Conservation (phyloP, 129 eudicot genomes). For the Saposhnikovia divaricata region DNA sequence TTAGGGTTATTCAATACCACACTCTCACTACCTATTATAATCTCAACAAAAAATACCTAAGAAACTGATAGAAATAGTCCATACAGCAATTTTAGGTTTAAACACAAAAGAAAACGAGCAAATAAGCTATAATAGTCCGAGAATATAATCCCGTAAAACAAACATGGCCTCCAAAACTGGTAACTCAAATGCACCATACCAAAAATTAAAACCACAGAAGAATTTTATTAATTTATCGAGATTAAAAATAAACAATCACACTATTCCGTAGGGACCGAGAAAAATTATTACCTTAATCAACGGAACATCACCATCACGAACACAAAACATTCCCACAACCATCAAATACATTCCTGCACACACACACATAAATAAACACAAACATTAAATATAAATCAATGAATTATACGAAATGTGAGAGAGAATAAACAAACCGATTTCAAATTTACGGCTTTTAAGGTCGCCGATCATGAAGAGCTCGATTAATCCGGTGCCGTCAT, state of each 20-base stretch:
- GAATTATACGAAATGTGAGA: not conserved
- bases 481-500: constrained; percentile 82
- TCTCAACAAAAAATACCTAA: not conserved
- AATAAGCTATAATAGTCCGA: not conserved
- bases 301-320: constrained; percentile 39
- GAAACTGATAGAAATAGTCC: not conserved
- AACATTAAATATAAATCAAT: not conserved
- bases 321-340: constrained; percentile 71
- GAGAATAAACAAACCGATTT: constrained; percentile 30
- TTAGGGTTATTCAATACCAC: not conserved
- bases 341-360: constrained; percentile 72
- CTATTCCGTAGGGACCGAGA: not conserved
- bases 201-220: not conserved
- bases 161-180: not conserved
- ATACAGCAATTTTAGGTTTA: too few species aligned
- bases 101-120: too few species aligned
- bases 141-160: not conserved
- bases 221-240: not conserved
- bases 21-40: not conserved
- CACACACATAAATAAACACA: not conserved
- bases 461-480: constrained; percentile 40
- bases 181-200: not conserved
- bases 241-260: not conserved
- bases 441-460: constrained; percentile 34
- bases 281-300: constrained; percentile 35